Conservation (phyloP, 495 filamentous ascomycete species). For the Penicillium angulare region DNA sequence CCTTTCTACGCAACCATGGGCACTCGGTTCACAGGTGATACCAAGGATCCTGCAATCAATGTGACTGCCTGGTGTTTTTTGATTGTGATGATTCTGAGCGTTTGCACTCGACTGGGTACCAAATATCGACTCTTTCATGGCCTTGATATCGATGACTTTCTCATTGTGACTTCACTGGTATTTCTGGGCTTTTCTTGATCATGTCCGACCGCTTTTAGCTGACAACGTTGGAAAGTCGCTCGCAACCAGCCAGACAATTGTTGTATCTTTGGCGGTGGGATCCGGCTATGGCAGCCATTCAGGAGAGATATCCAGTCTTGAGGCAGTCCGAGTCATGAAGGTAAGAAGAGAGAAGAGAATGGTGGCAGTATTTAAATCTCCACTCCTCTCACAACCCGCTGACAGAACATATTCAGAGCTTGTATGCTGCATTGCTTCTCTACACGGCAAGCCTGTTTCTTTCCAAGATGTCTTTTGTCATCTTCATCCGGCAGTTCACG, state of each 20-base stretch:
- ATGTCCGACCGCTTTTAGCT: too few relatives aligned
- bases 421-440: conserved; percentile 20
- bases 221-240: too few relatives aligned
- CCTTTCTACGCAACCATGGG: too few relatives aligned
- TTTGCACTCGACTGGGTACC: conserved; percentile 19
- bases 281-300: conserved; percentile 27
- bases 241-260: conserved; percentile 16
- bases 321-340: conserved; percentile 24
- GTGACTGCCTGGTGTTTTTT: conserved; percentile 22
- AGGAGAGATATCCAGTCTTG: conserved; percentile 4
- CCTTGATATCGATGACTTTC: too few relatives aligned
- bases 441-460: conserved; percentile 8
- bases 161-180: conserved; percentile 12
- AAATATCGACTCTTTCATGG: conserved; percentile 21
- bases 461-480: not conserved
- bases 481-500: conserved; percentile 21
- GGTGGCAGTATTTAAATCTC: too few relatives aligned
- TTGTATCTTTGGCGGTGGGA: conserved; percentile 13
- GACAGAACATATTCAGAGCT: too few relatives aligned
- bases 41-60: conserved; percentile 20
- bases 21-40: too few relatives aligned
- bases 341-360: too few relatives aligned
- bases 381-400: too few relatives aligned
- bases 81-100: conserved; percentile 14
- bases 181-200: not conserved